These are phyloP conservation scores for Gardenia jasminoides DNA, from an alignment of 257 asterid genomes.

Conservation along the genomic window DNA sequence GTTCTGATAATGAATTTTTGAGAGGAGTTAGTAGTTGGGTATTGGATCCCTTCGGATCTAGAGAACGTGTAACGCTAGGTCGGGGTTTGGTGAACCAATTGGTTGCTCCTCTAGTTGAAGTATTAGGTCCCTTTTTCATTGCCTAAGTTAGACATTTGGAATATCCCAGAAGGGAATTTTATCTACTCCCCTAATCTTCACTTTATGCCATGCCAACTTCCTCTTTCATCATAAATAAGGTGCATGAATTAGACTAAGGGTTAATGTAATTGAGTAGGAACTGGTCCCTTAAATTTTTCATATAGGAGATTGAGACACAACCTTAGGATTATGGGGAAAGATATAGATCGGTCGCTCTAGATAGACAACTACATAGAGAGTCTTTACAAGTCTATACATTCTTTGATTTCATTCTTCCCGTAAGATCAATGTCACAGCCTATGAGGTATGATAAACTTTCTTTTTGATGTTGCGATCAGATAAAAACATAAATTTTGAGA, in stretches of 20 bases:
- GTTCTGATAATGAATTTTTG: not conserved
- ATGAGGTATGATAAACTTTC: conserved; percentile 10
- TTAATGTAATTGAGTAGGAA: too few species aligned
- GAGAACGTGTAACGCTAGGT: not conserved
- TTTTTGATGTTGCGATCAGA: too few species aligned
- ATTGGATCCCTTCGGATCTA: not conserved
- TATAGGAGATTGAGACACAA: too few species aligned
- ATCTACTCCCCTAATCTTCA: not conserved
- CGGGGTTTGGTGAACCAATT: not conserved
- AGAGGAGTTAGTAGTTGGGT: not conserved
- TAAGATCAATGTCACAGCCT: conserved; percentile 9
- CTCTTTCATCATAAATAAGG: not conserved
- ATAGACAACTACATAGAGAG: not conserved
- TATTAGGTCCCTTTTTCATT: not conserved
- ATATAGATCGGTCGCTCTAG: conserved; percentile 10
- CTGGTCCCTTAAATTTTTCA: too few species aligned
- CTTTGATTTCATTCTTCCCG: conserved; percentile 13
- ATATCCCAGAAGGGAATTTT: not conserved
- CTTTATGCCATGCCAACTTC: not conserved
- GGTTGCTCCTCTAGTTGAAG: not conserved
- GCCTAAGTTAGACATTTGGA: not conserved
- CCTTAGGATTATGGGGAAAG: conserved; percentile 12
- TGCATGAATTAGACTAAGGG: too few species aligned
- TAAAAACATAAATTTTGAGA: too few species aligned
- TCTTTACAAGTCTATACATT: conserved; percentile 16